These are phyloP conservation scores for Lichtheimia ramosa DNA, from an alignment of 371 early-diverging fungal species.

Conservation along the genomic window DNA sequence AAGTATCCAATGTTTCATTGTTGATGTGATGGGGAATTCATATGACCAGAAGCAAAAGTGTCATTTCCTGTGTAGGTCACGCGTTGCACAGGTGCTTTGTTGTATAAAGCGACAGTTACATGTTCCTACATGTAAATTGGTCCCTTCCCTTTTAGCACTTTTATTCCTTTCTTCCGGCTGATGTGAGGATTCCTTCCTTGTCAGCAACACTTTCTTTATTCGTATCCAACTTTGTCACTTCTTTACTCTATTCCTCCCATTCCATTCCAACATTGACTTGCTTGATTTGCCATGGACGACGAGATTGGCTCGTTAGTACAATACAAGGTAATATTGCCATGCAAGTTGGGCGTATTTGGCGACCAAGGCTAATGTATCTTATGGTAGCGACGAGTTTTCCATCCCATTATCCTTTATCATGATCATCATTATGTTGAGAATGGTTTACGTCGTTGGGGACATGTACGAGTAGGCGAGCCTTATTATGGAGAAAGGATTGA, in stretches of 20 bases:
- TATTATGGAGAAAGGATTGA: conserved; percentile 27
- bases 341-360: too few relatives aligned
- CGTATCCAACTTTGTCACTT: neutral
- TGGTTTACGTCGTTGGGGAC: neutral
- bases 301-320: too few relatives aligned
- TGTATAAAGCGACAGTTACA: conserved; percentile 4
- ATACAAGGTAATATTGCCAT: too few relatives aligned
- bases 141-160: neutral
- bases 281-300: too few relatives aligned
- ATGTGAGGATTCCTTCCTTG: neutral
- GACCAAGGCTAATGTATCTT: neutral
- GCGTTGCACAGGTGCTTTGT: conserved; percentile 16
- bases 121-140: neutral
- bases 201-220: neutral
- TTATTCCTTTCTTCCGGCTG: neutral
- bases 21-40: too few relatives aligned
- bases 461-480: conserved; percentile 18
- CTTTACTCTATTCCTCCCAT: neutral
- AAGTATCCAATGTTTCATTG: too few relatives aligned
- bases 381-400: conserved; percentile 24
- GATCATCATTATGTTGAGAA: conserved; percentile 35
- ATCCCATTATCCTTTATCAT: conserved; percentile 40
- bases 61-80: conserved; percentile 13
- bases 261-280: neutral
- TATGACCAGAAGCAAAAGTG: conserved; percentile 2